Evolutionary conservation across 2,329 filamentous ascomycete species (phyloP).

Genomic region (Exutisphaerella laricina): DNA sequence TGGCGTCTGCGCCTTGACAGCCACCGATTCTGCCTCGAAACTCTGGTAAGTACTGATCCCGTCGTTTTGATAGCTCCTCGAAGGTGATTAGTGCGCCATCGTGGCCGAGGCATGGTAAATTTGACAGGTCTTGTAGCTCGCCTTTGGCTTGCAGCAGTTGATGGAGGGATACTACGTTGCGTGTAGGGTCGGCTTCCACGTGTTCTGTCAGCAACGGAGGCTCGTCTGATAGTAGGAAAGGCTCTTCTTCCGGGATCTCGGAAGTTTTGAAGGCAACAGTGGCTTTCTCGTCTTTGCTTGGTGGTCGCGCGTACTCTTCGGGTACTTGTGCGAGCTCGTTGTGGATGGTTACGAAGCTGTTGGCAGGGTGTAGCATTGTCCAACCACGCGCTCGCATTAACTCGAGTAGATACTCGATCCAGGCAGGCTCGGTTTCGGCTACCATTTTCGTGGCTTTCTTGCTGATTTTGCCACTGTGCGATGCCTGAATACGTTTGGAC

Average conservation of each 20-base stretch:
- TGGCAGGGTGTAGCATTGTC: conserved; percentile 69
- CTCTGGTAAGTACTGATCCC: conserved; percentile 48
- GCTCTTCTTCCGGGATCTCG: conserved; percentile 23
- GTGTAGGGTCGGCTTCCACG: conserved; percentile 47
- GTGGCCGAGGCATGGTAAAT: conserved; percentile 59
- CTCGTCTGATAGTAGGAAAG: conserved; percentile 34
- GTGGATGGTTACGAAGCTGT: conserved; percentile 65
- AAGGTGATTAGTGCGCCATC: conserved; percentile 49
- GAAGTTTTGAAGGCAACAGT: conserved; percentile 3
- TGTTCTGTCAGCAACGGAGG: conserved; percentile 21
- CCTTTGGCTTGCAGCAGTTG: conserved; percentile 44
- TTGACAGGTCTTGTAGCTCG: conserved; percentile 43
- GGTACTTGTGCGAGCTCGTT: conserved; percentile 66
- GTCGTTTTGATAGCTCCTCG: conserved; percentile 40
- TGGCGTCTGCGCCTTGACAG: conserved; percentile 46
- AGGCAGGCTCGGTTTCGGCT: conserved; percentile 65
- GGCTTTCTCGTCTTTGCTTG: conserved; percentile 4
- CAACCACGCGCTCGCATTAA: conserved; percentile 73
- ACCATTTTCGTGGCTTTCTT: conserved; percentile 49
- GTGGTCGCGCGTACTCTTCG: conserved; percentile 52
- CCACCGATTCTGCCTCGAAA: conserved; percentile 65
- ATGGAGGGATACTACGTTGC: conserved; percentile 36
- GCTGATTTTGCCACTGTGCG: conserved; percentile 19
- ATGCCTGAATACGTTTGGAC: conserved; percentile 48
- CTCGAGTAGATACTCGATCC: conserved; percentile 72